A percentile compares a stretch with the other conserved stretches of the same genome.
Evolutionary conservation across 352 stramenopile genomes (phyloP).

Genomic region (Phytophthora constricta): DNA sequence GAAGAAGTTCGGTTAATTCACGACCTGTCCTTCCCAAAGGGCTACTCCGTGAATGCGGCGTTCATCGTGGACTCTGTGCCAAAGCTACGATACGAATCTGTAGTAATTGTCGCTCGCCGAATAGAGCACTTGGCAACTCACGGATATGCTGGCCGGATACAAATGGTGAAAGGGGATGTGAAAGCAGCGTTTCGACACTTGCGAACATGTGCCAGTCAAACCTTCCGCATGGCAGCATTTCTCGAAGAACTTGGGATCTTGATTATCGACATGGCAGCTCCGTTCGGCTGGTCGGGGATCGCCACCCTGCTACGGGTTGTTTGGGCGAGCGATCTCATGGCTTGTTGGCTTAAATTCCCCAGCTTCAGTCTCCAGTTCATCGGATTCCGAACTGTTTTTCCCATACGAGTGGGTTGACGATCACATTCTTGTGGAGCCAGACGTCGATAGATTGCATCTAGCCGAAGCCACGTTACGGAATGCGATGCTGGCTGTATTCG

Average conservation of each 20-base stretch:
- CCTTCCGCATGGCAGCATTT: conserved; percentile 12
- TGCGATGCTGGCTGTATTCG: conserved; percentile 28
- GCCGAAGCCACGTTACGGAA: conserved; percentile 6
- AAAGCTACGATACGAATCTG: conserved; percentile 6
- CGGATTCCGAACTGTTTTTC: conserved; percentile 17
- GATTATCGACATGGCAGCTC: conserved; percentile 19
- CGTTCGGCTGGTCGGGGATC: conserved; percentile 25
- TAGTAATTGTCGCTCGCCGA: conserved; percentile 3
- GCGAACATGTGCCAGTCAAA: conserved; percentile 2
- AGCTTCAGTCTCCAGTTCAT: background rate
- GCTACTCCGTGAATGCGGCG: background rate
- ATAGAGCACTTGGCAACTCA: conserved; percentile 6
- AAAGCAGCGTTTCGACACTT: conserved; percentile 19
- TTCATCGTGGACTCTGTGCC: conserved; percentile 4
- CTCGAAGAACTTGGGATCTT: conserved; percentile 11
- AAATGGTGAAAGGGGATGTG: conserved; percentile 18
- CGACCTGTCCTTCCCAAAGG: conserved; percentile 7
- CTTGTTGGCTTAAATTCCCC: conserved; percentile 8
- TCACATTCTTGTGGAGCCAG: conserved; percentile 32
- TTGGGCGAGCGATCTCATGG: conserved; percentile 18
- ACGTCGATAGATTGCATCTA: background rate
- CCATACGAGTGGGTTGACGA: conserved; percentile 41
- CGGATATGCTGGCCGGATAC: background rate
- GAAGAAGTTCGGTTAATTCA: background rate
- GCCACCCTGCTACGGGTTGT: conserved; percentile 9